These are phyloP conservation scores for Alternaria consortialis DNA, from an alignment of 2,329 filamentous ascomycete species.

Conservation along the genomic window DNA sequence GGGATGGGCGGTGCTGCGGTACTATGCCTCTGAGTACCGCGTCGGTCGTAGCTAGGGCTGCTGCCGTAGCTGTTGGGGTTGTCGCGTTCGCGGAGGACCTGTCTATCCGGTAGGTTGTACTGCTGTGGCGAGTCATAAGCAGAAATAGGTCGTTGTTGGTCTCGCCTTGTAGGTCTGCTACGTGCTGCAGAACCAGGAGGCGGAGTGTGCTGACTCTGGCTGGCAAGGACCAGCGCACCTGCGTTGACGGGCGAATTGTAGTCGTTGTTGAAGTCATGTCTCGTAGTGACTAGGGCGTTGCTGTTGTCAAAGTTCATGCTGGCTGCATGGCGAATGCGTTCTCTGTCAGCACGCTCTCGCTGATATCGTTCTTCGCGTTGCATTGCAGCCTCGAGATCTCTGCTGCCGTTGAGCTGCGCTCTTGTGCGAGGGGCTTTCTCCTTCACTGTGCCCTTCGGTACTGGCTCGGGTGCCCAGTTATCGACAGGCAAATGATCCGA, in stretches of 20 bases:
- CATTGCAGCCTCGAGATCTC: slow-evolving; percentile 47
- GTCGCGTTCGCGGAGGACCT: slow-evolving; percentile 49
- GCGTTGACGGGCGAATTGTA: slow-evolving; percentile 26
- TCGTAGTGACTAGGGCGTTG: slow-evolving; percentile 42
- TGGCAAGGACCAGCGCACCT: slow-evolving; percentile 37
- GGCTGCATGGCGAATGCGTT: slow-evolving; percentile 44
- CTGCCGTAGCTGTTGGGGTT: slow-evolving; percentile 44
- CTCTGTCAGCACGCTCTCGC: slow-evolving; percentile 44
- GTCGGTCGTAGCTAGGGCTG: slow-evolving; percentile 37
- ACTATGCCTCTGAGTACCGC: slow-evolving; percentile 31
- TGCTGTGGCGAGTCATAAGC: slow-evolving; percentile 20
- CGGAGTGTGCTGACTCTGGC: slow-evolving; percentile 24
- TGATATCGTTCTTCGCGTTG: slow-evolving; percentile 45
- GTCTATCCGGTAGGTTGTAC: slow-evolving; percentile 29
- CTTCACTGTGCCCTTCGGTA: slow-evolving; percentile 63
- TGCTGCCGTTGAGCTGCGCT: slow-evolving; percentile 62
- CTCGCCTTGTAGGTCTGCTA: slow-evolving; percentile 44
- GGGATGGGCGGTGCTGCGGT: slow-evolving; percentile 67
- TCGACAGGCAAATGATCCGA: slow-evolving; percentile 82
- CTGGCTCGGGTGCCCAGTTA: slow-evolving; percentile 79
- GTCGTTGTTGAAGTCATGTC: slow-evolving; percentile 37
- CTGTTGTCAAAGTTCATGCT: slow-evolving; percentile 38
- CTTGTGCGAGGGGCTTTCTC: slow-evolving; percentile 55
- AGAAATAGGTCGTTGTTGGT: slow-evolving; percentile 26
- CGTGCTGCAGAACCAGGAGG: slow-evolving; percentile 27